Conservation (phyloP, 768 basidiomycete genomes). For the Macrolepiota fuliginosa region DNA sequence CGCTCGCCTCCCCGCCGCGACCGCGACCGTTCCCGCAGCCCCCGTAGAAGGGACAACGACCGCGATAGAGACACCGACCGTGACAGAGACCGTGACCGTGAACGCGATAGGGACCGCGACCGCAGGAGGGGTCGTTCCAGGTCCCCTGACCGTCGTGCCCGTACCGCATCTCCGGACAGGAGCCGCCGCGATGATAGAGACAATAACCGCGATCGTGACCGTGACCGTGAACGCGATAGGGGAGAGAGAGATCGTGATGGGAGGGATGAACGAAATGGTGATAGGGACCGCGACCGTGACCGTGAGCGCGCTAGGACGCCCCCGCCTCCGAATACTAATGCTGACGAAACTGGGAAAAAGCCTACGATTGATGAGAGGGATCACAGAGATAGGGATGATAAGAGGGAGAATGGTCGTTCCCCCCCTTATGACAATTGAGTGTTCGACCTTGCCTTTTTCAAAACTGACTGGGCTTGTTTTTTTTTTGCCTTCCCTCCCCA, state of each 20-base stretch:
- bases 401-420: slow-evolving; percentile 52
- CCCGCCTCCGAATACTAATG: slow-evolving; percentile 5
- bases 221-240: slow-evolving; percentile 20
- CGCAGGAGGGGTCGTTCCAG: slow-evolving; percentile 16
- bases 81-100: slow-evolving; percentile 26
- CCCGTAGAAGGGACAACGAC: slow-evolving; percentile 24
- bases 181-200: slow-evolving; percentile 23
- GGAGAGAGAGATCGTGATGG: slow-evolving; percentile 13
- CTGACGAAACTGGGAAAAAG: slow-evolving; percentile 16
- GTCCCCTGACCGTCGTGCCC: slow-evolving; percentile 12
- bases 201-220: slow-evolving; percentile 27
- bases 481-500: background rate
- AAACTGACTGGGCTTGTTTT: background rate
- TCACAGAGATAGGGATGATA: slow-evolving; percentile 22
- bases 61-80: slow-evolving; percentile 24
- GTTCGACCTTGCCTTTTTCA: background rate
- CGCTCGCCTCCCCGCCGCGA: slow-evolving; percentile 28
- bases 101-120: slow-evolving; percentile 23
- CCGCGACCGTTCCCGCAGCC: slow-evolving; percentile 29
- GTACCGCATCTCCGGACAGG: slow-evolving; percentile 24
- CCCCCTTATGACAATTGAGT: slow-evolving; percentile 58
- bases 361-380: slow-evolving; percentile 26
- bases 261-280: slow-evolving; percentile 55
- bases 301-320: slow-evolving; percentile 14
- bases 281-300: slow-evolving; percentile 28